Percentiles rank a stretch among this genome's conserved stretches.
phyloP scores from a whole-genome alignment of 208 protist genomes.

The Trypanosoma platydactyli region DNA sequence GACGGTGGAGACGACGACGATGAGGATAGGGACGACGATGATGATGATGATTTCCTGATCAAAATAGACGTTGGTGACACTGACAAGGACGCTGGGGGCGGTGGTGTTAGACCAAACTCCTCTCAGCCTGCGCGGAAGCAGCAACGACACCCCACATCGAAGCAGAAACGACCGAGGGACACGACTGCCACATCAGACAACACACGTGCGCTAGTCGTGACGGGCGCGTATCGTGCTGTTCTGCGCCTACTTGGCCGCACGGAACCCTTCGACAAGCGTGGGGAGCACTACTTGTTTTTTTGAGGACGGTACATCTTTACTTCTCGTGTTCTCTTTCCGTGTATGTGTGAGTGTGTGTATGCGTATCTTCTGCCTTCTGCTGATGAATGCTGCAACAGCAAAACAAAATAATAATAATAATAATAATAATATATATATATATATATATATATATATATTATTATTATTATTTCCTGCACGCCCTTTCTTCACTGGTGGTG shows the following conservation, averaged over 20 bases:
- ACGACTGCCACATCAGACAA: background rate
- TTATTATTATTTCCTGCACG: too few relatives aligned
- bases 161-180: constrained; percentile 11
- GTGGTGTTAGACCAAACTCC: constrained; percentile 3
- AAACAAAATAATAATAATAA: background rate
- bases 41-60: constrained; percentile 73
- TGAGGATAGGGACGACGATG: constrained; percentile 32
- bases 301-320: constrained; percentile 20
- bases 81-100: background rate
- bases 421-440: background rate
- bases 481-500: too few relatives aligned
- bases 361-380: too few relatives aligned
- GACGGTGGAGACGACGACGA: constrained; percentile 16
- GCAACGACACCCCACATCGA: background rate
- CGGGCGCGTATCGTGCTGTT: constrained; percentile 54
- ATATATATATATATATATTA: background rate
- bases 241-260: constrained; percentile 67
- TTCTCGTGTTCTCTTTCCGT: too few relatives aligned
- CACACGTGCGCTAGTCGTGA: constrained; percentile 36
- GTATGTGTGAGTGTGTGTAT: too few relatives aligned
- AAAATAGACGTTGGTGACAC: constrained; percentile 47
- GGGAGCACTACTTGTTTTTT: constrained; percentile 76
- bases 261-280: constrained; percentile 48
- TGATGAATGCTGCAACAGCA: constrained; percentile 1
- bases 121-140: background rate